Evolutionary conservation across 305 asterid genomes (phyloP).

Genomic region (Fraxinus latifolia): DNA sequence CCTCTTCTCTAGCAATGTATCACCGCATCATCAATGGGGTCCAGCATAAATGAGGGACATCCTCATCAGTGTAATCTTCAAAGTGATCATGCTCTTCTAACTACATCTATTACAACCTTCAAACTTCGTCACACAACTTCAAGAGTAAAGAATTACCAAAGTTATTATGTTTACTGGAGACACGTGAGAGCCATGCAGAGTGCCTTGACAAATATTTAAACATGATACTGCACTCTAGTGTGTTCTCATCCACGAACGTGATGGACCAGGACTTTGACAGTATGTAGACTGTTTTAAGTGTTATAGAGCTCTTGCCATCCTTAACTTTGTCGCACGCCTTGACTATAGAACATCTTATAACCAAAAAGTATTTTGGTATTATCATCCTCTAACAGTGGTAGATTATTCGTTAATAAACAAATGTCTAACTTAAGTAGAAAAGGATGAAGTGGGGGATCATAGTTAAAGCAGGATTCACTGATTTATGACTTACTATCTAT

Average conservation of each 20-base stretch:
- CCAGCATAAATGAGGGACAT: background rate
- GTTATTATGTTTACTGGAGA: background rate
- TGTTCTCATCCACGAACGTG: background rate
- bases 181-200: background rate
- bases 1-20: background rate
- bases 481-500: slow-evolving; percentile 45
- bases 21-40: background rate
- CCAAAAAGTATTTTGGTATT: background rate
- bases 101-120: background rate
- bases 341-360: background rate
- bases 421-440: background rate
- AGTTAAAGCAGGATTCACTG: background rate
- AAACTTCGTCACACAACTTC: background rate
- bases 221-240: background rate
- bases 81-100: background rate
- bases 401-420: background rate
- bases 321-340: background rate
- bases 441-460: background rate
- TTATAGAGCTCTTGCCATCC: background rate
- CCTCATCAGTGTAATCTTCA: background rate
- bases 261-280: background rate
- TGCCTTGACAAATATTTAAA: background rate
- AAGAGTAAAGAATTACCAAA: background rate
- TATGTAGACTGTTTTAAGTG: background rate
- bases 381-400: background rate